Evolutionary conservation across 164 flowering plant genomes (phyloP).

Genomic region (Aristolochia fimbriata): DNA sequence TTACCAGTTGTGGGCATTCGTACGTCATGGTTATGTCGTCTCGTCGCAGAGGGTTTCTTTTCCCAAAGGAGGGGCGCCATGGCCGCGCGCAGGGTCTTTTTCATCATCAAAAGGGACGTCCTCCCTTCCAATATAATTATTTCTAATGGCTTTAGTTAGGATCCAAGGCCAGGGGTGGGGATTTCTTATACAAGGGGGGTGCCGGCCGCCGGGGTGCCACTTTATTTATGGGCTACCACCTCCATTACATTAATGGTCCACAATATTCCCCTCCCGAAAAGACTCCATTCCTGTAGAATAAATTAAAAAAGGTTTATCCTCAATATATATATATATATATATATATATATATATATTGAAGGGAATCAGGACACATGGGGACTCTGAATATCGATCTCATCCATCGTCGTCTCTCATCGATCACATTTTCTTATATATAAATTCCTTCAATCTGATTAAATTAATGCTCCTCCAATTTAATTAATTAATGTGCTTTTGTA

Average conservation of each 20-base stretch:
- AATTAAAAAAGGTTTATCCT: not conserved
- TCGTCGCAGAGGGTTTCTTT: not conserved
- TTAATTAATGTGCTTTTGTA: no score
- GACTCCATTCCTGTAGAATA: not conserved
- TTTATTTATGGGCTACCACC: not conserved
- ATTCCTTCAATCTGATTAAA: no score
- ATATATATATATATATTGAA: no score
- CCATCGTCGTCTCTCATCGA: not conserved
- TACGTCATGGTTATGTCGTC: not conserved
- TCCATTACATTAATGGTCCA: not conserved
- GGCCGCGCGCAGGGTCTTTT: no score
- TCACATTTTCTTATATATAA: no score
- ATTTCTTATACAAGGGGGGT: no score
- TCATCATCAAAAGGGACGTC: no score
- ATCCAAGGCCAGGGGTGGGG: conserved; percentile 30
- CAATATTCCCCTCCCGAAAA: not conserved
- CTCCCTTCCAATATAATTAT: no score
- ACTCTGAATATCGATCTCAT: not conserved
- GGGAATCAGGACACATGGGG: not conserved
- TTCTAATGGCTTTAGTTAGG: conserved; percentile 22
- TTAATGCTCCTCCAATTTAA: no score
- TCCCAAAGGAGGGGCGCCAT: not conserved
- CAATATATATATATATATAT: not conserved
- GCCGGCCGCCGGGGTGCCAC: no score
- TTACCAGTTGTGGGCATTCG: not conserved